Base-by-base conservation (phyloP, 805 yeast species). In the Pichia sporocuriosa region DNA sequence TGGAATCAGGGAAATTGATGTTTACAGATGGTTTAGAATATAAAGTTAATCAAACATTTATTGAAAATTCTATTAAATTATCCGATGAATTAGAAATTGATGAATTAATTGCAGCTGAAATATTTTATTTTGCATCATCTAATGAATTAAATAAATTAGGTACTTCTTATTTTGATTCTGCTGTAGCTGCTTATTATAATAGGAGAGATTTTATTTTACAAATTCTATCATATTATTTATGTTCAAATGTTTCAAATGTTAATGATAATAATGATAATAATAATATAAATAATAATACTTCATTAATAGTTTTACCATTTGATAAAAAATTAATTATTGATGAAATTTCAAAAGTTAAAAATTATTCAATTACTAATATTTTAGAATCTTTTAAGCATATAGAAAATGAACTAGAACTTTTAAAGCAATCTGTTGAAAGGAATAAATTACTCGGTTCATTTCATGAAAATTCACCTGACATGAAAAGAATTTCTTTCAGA, bases 121-220 rank as follows among this genome's bases (percentile, higher is more conserved):
- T 85, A 22, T 67, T 89, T 3, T 72, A 65, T 38, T 58, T 61
- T 45, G 72, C 87, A 4, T 57, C 58, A 20, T 64, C 52, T 39
- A 58, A 53, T 45, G 62, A 54, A 52, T 37, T 45, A 8, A 41
- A 46, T 6, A 63, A 63, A 10, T 65, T 73, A 21, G 82, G 83
- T 1, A 64, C 70, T 0, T 63, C 69, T 3, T 57, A 75, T 24
- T 47, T 69, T 7, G 88, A 82, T 49, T 67, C 73, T 17, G 95
- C 93, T 1, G 73, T 78, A 44, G 73, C 83, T 6, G 70, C 77
- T 9, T 87, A 75, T 58, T 84, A 79, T 54, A 64, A 75, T 39
- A 72, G 97, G 51, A 71, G 81, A 39, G 82, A 78, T 52, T 82
- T 76, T 48, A 77, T 89, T n/a, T 60, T 90, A 32, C 85, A 83